Base-by-base conservation (phyloP, 1,284 basidiomycete species). In the Agroathelia rolfsii region DNA sequence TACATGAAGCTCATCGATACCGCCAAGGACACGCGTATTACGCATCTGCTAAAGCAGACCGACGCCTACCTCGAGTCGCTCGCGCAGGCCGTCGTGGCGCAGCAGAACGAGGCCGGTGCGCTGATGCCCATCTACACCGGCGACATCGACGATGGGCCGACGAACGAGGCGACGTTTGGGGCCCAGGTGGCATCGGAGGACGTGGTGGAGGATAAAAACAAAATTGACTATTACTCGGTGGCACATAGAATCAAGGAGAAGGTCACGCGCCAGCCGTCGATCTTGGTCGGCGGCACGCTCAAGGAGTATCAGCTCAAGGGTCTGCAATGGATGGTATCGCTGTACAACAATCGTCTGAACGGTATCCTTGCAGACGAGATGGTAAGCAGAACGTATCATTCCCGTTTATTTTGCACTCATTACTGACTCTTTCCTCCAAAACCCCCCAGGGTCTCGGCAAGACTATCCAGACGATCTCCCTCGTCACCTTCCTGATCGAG, bases 1-100 rank as follows among this genome's bases (percentile, higher is more conserved):
- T 99, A 99, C 58, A 84, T 98, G 72, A 94, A 93, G 56, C 83
- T 99, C 48, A 93, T 99, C 50, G 95, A 98, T 59, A 96, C 94
- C 22, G 95, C 94, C 41, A 99, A 98, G 59, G 95, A 98, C 51
- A 97, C 94, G 10, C 86, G 95, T 64, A 98, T 99, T 60, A 95
- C 93, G 0, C 95, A 98, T 59, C 67, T 98, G 17, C 64, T 98
- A 39, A 72, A 84, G 32, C 94, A 98, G 63, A 99, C 95, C 10
- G 94, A 98, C 50, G 58, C 79, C 1, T 99, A 94, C 61, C 77
- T 98, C 45, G 93, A 97, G 54, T 90, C 85, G 8, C 77, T 99
- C 16, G 88, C 93, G 0, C 87, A 93, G 41, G 93, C 93, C 17
- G 93, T 99, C 38, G 75, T 85, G 40, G 86, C 86, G 9, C 94